phyloP scores from a whole-genome alignment of 23 red algal species.

The Gracilaria vermiculophylla region DNA sequence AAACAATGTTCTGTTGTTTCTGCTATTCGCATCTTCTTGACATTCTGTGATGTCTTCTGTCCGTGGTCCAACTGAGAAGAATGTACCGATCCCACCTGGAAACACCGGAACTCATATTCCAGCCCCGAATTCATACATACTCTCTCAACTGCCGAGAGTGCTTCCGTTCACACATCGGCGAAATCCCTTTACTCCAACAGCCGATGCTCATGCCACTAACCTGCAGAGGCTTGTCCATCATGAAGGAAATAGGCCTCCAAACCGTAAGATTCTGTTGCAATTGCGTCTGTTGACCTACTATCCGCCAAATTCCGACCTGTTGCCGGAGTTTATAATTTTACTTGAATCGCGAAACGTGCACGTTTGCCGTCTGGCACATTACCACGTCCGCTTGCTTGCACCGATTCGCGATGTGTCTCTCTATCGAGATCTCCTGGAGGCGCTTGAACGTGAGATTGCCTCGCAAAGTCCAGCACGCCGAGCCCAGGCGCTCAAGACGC shows the following conservation, averaged over 20 bases:
- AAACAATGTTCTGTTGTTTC: no score
- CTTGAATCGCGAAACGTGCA: conserved; percentile 53
- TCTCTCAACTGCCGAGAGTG: conserved; percentile 21
- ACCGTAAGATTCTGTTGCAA: conserved; percentile 57
- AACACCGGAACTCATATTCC: conserved; percentile 72
- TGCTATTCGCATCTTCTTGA: not conserved
- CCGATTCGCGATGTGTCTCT: conserved; percentile 39
- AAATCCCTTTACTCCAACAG: conserved; percentile 24
- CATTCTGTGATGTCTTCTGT: conserved; percentile 1
- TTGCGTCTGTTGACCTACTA: conserved; percentile 72
- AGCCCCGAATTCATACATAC: conserved; percentile 49
- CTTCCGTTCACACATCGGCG: conserved; percentile 48
- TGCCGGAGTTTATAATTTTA: conserved; percentile 66
- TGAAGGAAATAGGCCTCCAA: conserved; percentile 66
- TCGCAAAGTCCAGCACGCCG: conserved; percentile 57
- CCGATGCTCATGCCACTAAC: conserved; percentile 16
- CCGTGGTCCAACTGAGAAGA: not conserved
- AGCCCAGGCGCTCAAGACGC: conserved; percentile 65
- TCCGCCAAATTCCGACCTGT: conserved; percentile 33
- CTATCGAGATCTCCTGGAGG: conserved; percentile 63
- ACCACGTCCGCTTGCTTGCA: conserved; percentile 50
- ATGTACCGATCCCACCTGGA: conserved; percentile 40
- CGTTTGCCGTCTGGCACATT: conserved; percentile 75
- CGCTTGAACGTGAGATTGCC: conserved; percentile 55
- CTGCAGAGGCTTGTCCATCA: conserved; percentile 73